Evolutionary conservation across 2,329 filamentous ascomycete species (phyloP), one percentile per base, ranked within the genome.

Genomic region (Amphichorda felina): DNA sequence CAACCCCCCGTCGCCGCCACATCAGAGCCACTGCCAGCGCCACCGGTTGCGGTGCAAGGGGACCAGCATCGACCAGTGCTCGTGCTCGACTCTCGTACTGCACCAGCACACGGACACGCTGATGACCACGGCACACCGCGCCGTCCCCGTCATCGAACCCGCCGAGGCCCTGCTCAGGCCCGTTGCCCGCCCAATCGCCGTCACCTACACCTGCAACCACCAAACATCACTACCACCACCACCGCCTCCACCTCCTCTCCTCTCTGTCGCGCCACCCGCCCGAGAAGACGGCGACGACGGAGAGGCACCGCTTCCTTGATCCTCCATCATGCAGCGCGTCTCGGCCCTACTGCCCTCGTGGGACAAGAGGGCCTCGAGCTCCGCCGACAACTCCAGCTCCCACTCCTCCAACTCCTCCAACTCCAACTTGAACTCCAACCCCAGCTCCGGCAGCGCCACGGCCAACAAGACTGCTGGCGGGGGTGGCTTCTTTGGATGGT

Each of bases 321-420:
- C 18, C 14, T 17, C 8, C 49, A 47, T 43, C 43, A 63, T 63
- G 60, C 60, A 63, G 56, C 57, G 60, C 47, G 58, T 63, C 41
- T 63, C 60, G 41, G 48, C 54, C 39, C 59, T 63, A 41, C 54
- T 63, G 40, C 60, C 60, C 41, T 60, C 60, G n/a, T 63, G 60
- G 60, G 60, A 63, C 41, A 63, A 55, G 50, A 61, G 60, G 46
- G 55, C 52, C 33, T 60, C 55, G 36, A 50, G 44, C 47, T 51
- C 45, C 35, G 50, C 43, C 37, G 40, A 45, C 40, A 47, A n/a
- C n/a, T n/a, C n/a, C n/a, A n/a, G n/a, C n/a, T n/a, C n/a, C 44
- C 31, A 42, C 43, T 37, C 47, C 40, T 53, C 50, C 35, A 50
- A 41, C 33, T 54, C 52, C 27, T 42, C 50, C 45, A 51, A 57